These are phyloP conservation scores for Cystofilobasidium capitatum DNA, from an alignment of 768 basidiomycete species.

Conservation along the genomic window DNA sequence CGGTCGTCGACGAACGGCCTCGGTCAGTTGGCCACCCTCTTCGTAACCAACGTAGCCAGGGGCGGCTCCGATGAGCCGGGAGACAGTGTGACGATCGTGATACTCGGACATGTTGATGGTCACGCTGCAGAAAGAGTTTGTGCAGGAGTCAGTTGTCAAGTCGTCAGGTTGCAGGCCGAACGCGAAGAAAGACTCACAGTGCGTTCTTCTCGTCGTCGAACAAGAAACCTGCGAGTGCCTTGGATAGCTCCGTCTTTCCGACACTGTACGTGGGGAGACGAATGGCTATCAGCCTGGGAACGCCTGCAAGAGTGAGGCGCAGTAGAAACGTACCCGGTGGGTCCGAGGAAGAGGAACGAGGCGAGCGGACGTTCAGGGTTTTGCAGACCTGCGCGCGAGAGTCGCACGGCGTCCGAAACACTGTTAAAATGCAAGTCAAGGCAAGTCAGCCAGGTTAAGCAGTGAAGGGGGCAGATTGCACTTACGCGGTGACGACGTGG, in stretches of 20 bases:
- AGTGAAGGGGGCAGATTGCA: neutral
- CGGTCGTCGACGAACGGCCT: constrained; percentile 78
- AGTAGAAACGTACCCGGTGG: constrained; percentile 70
- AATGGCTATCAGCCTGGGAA: constrained; percentile 9
- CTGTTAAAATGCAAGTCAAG: neutral
- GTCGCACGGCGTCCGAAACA: constrained; percentile 80
- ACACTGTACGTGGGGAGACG: constrained; percentile 36
- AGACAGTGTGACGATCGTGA: constrained; percentile 83
- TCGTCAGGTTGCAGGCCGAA: neutral
- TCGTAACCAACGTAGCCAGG: constrained; percentile 73
- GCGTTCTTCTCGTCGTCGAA: constrained; percentile 82
- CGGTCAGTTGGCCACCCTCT: constrained; percentile 66
- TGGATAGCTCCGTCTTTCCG: constrained; percentile 76
- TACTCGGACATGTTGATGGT: constrained; percentile 94
- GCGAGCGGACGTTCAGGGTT: constrained; percentile 82
- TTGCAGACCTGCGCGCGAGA: constrained; percentile 82
- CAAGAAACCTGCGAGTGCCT: constrained; percentile 75
- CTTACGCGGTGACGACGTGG: constrained; percentile 60
- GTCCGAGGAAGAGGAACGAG: constrained; percentile 82
- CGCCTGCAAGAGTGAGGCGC: neutral
- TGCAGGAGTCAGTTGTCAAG: constrained; percentile 4
- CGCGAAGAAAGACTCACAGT: constrained; percentile 48
- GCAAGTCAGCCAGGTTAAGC: neutral
- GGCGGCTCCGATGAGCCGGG: constrained; percentile 79
- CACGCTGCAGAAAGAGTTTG: constrained; percentile 46